A percentile compares a stretch with the other conserved stretches of the same genome.
These are phyloP conservation scores for Calonectria hongkongensis DNA, from an alignment of 2,329 filamentous ascomycete genomes.

Conservation along the genomic window DNA sequence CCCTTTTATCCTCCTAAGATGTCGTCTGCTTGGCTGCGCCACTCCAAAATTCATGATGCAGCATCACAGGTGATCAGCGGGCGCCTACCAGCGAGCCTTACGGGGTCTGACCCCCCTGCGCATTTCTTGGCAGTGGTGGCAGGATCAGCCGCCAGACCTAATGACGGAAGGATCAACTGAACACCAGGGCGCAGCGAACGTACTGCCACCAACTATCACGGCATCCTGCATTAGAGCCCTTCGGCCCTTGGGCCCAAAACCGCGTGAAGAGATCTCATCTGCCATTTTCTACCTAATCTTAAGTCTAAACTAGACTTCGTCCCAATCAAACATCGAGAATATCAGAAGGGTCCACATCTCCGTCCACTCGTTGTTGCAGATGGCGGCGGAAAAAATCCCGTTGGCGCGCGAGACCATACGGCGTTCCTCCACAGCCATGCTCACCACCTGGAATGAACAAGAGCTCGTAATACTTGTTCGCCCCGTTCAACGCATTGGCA, in stretches of 20 bases:
- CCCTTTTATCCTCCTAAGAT: background rate
- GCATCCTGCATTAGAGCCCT: too few species aligned
- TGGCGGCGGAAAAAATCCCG: conserved; percentile 45
- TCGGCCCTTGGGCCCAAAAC: too few species aligned
- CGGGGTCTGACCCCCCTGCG: background rate
- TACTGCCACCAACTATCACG: background rate
- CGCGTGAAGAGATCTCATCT: too few species aligned
- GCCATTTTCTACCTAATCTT: background rate
- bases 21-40: conserved; percentile 3
- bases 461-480: conserved; percentile 56
- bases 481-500: conserved; percentile 52
- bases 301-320: background rate
- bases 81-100: background rate
- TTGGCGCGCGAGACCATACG: conserved; percentile 48
- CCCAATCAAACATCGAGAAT: conserved; percentile 3
- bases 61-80: background rate
- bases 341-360: background rate
- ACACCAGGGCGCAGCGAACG: background rate
- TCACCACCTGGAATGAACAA: conserved; percentile 52
- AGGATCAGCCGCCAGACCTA: background rate
- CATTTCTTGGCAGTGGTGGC: background rate
- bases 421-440: conserved; percentile 44
- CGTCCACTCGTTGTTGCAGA: conserved; percentile 15
- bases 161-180: background rate
- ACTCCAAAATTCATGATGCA: conserved; percentile 2